Conservation (phyloP, 2,329 filamentous ascomycete genomes). For the Aspergillus hortae region DNA sequence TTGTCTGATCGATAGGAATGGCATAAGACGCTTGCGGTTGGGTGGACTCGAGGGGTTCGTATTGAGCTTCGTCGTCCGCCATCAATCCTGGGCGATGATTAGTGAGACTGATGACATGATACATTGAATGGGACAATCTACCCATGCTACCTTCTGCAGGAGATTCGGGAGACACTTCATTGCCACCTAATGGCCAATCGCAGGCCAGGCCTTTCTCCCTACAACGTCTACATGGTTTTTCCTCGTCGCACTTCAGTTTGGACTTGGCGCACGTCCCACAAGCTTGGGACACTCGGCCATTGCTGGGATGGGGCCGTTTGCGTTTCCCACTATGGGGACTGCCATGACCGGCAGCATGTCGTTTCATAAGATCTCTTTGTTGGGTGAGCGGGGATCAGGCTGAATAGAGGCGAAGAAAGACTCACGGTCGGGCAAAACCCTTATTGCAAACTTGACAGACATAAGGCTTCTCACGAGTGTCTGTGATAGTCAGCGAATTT, state of each 20-base stretch:
- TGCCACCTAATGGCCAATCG: conserved; percentile 24
- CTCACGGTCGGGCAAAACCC: conserved; percentile 30
- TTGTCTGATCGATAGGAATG: conserved; percentile 2
- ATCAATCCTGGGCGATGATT: too few relatives aligned
- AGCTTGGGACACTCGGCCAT: conserved; percentile 45
- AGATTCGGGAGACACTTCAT: conserved; percentile 14
- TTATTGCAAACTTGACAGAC: conserved; percentile 31
- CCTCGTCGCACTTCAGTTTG: conserved; percentile 53
- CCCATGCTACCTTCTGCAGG: neutral
- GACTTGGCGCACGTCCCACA: conserved; percentile 51
- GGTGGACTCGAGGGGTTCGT: neutral
- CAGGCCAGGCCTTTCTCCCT: conserved; percentile 48
- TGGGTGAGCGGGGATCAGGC: neutral
- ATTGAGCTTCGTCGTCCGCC: neutral
- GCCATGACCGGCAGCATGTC: conserved; percentile 42
- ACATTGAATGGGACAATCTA: too few relatives aligned
- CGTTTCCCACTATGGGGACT: conserved; percentile 35
- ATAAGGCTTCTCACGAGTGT: conserved; percentile 29
- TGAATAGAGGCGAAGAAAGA: neutral
- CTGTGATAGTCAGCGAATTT: neutral
- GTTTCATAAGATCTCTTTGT: conserved; percentile 46
- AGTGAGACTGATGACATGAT: too few relatives aligned
- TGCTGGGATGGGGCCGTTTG: conserved; percentile 21
- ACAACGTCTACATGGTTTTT: conserved; percentile 53
- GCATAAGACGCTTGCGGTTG: neutral